Percentiles rank a stretch among this genome's conserved stretches.
phyloP scores from a whole-genome alignment of 306 rosid species.

The Cucurbita argyrosperma region DNA sequence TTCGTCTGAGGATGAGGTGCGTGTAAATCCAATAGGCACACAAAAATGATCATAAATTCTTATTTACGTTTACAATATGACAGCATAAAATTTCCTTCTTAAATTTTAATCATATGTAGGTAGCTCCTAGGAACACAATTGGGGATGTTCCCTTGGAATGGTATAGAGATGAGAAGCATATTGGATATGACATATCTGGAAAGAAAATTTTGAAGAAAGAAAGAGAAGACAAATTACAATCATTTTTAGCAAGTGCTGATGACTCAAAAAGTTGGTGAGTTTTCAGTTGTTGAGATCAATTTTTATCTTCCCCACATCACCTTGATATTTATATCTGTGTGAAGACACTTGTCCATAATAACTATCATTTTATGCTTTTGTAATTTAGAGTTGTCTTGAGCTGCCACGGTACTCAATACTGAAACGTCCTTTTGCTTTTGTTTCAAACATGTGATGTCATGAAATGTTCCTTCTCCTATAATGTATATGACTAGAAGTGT shows the following conservation, averaged over 20 bases:
- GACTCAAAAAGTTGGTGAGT: slow-evolving; percentile 76
- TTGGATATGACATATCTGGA: slow-evolving; percentile 77
- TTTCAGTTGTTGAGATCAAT: not conserved
- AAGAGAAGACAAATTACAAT: slow-evolving; percentile 53
- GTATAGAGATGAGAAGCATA: slow-evolving; percentile 77
- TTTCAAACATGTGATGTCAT: not conserved
- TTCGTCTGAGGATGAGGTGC: slow-evolving; percentile 95
- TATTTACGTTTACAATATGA: not conserved
- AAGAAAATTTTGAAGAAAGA: slow-evolving; percentile 72
- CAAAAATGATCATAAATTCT: not conserved
- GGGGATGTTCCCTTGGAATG: slow-evolving; percentile 83
- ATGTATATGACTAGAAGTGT: not conserved
- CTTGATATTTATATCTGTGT: not conserved
- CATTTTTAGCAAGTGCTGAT: slow-evolving; percentile 67
- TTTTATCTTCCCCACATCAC: not conserved
- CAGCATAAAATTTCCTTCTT: not conserved
- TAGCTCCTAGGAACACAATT: slow-evolving; percentile 66
- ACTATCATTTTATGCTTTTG: not conserved
- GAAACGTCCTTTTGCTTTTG: not conserved
- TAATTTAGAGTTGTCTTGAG: not conserved
- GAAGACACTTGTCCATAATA: not conserved
- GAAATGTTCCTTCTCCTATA: not conserved
- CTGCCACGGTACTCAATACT: not conserved
- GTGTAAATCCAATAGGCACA: not conserved
- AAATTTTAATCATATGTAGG: slow-evolving; percentile 24